These are phyloP conservation scores for Globisporangium orthogonon DNA, from an alignment of 352 stramenopile species.

Conservation along the genomic window DNA sequence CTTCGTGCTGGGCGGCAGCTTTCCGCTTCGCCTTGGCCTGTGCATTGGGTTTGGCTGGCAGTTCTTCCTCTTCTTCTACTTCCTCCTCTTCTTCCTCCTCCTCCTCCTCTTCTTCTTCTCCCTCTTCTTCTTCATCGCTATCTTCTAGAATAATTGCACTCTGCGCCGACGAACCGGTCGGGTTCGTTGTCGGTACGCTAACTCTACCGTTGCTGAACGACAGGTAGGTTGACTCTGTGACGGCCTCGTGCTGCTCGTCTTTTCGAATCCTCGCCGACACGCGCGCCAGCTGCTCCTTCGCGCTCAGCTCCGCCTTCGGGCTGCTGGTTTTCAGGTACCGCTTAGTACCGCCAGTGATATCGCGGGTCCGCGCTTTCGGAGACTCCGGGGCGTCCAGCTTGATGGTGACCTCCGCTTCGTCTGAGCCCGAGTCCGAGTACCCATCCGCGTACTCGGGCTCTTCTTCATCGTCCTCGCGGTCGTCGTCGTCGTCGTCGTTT, in stretches of 20 bases:
- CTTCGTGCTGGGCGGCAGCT: not conserved
- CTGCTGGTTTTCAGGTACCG: not conserved
- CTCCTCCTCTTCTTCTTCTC: constrained; percentile 14
- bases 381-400: constrained; percentile 12
- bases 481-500: constrained; percentile 21
- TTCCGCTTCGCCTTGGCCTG: constrained; percentile 6
- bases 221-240: not conserved
- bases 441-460: constrained; percentile 24
- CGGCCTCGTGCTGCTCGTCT: constrained; percentile 16
- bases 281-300: constrained; percentile 19
- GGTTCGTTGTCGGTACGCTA: not conserved
- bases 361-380: constrained; percentile 8
- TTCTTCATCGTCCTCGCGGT: constrained; percentile 12
- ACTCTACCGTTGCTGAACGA: not conserved
- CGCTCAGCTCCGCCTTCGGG: constrained; percentile 1
- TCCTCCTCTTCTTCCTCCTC: constrained; percentile 17
- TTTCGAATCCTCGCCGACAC: constrained; percentile 24
- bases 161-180: constrained; percentile 20
- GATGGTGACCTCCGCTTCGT: constrained; percentile 29
- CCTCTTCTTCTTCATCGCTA: constrained; percentile 27
- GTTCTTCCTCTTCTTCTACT: constrained; percentile 21
- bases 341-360: constrained; percentile 18
- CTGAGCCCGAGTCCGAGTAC: constrained; percentile 29
- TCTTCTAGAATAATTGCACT: constrained; percentile 56
- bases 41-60: not conserved